These are phyloP conservation scores for Pleurotus cornucopiae DNA, from an alignment of 768 basidiomycete genomes.

Conservation along the genomic window DNA sequence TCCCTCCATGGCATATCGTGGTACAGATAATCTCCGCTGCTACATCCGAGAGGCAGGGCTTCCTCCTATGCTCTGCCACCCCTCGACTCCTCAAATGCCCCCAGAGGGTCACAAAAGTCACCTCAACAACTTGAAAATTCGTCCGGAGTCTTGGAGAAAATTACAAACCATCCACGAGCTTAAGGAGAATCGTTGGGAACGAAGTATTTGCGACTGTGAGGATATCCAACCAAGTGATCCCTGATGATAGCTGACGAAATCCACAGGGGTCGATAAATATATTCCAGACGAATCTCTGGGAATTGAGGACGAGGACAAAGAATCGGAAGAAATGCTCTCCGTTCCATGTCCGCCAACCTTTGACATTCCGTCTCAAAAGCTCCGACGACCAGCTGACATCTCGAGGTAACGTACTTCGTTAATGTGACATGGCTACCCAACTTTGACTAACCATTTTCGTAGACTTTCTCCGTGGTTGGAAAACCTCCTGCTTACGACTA, in stretches of 20 bases:
- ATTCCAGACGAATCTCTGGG: constrained; percentile 31
- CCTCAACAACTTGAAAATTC: constrained; percentile 36
- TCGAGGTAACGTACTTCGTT: constrained; percentile 28
- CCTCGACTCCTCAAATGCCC: constrained; percentile 27
- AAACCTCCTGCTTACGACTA: constrained; percentile 47
- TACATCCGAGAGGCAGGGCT: constrained; percentile 45
- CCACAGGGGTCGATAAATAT: constrained; percentile 33
- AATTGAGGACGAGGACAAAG: constrained; percentile 32
- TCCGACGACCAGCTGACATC: constrained; percentile 36
- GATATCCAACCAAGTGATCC: constrained; percentile 7
- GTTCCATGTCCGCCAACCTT: constrained; percentile 38
- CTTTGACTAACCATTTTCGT: background rate
- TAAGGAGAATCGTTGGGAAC: constrained; percentile 22
- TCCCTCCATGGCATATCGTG: constrained; percentile 23
- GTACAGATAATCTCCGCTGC: constrained; percentile 37
- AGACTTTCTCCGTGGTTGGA: constrained; percentile 49
- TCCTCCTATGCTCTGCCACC: constrained; percentile 33
- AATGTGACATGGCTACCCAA: constrained; percentile 1
- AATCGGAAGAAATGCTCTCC: constrained; percentile 35
- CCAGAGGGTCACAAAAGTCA: constrained; percentile 42
- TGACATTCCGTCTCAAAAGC: constrained; percentile 26
- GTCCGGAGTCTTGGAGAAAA: constrained; percentile 44
- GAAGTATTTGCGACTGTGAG: constrained; percentile 35
- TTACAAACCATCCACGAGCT: constrained; percentile 45
- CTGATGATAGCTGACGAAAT: constrained; percentile 12